Evolutionary conservation across 2,329 filamentous ascomycete genomes (phyloP), one percentile per base, ranked within the genome.

Genomic region (Cladosporium sp.): DNA sequence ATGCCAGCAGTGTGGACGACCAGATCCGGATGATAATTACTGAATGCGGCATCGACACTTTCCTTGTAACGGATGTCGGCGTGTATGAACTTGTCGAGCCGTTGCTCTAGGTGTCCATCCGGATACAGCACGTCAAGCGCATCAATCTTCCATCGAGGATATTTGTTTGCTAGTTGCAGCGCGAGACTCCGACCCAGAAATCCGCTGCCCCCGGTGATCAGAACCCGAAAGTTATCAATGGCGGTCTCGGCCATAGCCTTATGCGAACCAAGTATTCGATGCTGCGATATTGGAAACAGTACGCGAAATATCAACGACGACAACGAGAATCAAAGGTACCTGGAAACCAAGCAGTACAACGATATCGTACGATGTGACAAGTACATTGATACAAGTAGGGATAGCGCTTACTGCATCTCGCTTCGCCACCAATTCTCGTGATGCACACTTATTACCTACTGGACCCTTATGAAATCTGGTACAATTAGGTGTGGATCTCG

Each of bases 1-100:
- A 81, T 73, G 78, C 79, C 85, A 24, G 94, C 95, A 2, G 93
- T 96, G 80, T 99, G 94, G 74, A 98, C 90, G 61, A 99, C 92
- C 15, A 96, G 87, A 75, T 93, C 88, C 24, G 94, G 93, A 73
- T 85, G 86, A 64, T 88, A 83, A 69, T 87, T 82, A 36, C 84
- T 78, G 73, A 98, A 88, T 1, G 78, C 77, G 1, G 72, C 71
- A 11, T 70, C 65, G 0, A 83, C 76, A 14, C 75, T 75, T 1
- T 71, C 69, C 0, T 65, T 47, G 14, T 78, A 74, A 1, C 79
- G 75, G n/a, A 84, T 74, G 61, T 83, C 79, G 66, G 73, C 78
- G 57, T 77, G 73, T 2, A 79, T 68, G 67, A 78, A 81, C 10
- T 64, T 65, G 14, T 70, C 67, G 65, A 75, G 28, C 76, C 74